Conservation (phyloP, 306 rosid species). For the Myrica gale region DNA sequence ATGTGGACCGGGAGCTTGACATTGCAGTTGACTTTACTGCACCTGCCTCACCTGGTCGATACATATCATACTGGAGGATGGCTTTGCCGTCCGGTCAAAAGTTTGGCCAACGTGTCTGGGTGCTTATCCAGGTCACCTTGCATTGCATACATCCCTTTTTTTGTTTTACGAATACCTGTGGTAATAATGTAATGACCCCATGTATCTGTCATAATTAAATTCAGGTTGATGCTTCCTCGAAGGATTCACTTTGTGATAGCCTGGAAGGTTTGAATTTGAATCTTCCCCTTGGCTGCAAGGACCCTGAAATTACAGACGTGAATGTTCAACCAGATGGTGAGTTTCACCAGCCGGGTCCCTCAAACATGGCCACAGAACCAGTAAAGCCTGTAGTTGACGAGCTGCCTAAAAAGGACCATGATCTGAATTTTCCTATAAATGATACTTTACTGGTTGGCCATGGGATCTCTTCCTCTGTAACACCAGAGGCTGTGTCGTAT, state of each 20-base stretch:
- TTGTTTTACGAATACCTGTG: background rate
- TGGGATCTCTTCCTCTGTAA: constrained; percentile 27
- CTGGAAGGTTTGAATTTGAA: constrained; percentile 60
- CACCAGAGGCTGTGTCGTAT: constrained; percentile 36
- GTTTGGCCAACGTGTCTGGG: constrained; percentile 97
- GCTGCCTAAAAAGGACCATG: constrained; percentile 37
- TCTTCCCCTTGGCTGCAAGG: constrained; percentile 42
- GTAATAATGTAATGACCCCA: constrained; percentile 3
- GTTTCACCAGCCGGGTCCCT: constrained; percentile 31
- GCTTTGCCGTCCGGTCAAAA: constrained; percentile 62
- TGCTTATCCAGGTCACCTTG: constrained; percentile 60
- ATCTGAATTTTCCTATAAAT: constrained; percentile 31
- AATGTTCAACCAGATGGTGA: constrained; percentile 44
- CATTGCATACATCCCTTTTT: background rate
- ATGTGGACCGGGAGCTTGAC: constrained; percentile 56
- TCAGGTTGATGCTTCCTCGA: constrained; percentile 71
- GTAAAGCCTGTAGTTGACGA: constrained; percentile 32
- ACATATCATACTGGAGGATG: constrained; percentile 85
- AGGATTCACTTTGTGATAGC: constrained; percentile 42
- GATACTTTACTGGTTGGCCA: constrained; percentile 48
- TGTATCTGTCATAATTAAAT: background rate
- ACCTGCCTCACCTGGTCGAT: constrained; percentile 68
- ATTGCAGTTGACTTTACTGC: constrained; percentile 80
- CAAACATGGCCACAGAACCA: constrained; percentile 27
- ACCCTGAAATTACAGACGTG: constrained; percentile 42